These are phyloP conservation scores for Akanthomyces uredinophilus DNA, from an alignment of 2,329 filamentous ascomycete genomes.

Conservation along the genomic window DNA sequence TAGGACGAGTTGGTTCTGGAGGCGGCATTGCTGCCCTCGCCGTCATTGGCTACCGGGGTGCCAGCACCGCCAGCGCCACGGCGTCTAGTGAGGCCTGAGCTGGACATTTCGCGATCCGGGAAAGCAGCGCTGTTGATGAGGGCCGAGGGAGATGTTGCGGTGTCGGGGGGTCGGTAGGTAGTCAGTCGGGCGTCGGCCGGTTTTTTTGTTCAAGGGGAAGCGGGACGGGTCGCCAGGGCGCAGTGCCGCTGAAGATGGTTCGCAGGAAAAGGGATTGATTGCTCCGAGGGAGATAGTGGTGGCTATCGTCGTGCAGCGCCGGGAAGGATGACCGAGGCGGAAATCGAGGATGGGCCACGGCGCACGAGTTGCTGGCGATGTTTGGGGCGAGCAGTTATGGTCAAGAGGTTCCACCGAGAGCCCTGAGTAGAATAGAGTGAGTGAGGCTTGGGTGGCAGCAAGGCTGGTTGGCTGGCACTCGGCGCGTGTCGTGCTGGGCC, in stretches of 20 bases:
- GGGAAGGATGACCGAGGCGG: background rate
- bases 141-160: background rate
- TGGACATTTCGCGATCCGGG: conserved; percentile 25
- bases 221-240: conserved; percentile 4
- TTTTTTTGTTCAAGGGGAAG: conserved; percentile 7
- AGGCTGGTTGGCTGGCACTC: background rate
- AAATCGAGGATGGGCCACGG: background rate
- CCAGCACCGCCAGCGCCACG: conserved; percentile 62
- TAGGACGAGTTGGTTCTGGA: conserved; percentile 54
- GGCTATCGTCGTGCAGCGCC: background rate
- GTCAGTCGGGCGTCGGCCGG: background rate
- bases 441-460: conserved; percentile 4
- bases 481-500: background rate
- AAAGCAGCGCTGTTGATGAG: background rate
- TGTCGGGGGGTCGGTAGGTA: background rate
- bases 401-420: conserved; percentile 13
- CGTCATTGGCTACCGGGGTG: conserved; percentile 44
- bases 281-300: background rate
- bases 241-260: background rate
- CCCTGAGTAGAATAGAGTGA: background rate
- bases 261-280: background rate
- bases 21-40: conserved; percentile 51
- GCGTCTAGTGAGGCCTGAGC: conserved; percentile 57
- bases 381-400: conserved; percentile 4
- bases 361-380: background rate